A percentile compares a stretch with the other conserved stretches of the same genome.
Evolutionary conservation across 2,329 filamentous ascomycete species (phyloP).

Genomic region (Trichoderma citrinoviride): DNA sequence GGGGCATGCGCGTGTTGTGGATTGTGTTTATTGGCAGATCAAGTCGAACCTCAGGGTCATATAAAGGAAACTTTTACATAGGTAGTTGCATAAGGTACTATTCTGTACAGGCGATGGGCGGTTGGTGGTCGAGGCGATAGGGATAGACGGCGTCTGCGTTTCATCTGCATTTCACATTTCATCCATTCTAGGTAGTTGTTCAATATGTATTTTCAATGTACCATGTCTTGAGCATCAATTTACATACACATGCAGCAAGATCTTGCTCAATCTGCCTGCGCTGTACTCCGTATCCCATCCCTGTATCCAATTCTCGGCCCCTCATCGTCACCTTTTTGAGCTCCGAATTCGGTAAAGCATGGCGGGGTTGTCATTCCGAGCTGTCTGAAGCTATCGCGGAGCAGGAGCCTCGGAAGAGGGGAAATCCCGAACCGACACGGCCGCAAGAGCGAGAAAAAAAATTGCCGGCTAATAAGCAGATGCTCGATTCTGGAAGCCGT

Average conservation of each 20-base stretch:
- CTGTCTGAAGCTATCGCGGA: conserved; percentile 11
- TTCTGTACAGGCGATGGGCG: background rate
- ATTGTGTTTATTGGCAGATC: conserved; percentile 5
- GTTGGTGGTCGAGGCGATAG: background rate
- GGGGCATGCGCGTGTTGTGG: background rate
- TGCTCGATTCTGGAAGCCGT: conserved; percentile 40
- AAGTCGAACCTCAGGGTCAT: conserved; percentile 10
- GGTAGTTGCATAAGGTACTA: background rate
- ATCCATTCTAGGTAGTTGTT: too few species aligned
- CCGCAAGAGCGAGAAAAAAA: conserved; percentile 32
- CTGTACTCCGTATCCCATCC: too few species aligned
- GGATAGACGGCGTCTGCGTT: conserved; percentile 12
- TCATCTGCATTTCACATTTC: background rate
- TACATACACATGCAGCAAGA: too few species aligned
- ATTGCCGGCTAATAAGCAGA: conserved; percentile 30
- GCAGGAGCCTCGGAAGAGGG: conserved; percentile 32
- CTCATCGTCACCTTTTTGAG: background rate
- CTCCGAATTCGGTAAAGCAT: conserved; percentile 10
- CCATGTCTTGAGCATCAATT: too few species aligned
- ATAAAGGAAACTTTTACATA: background rate
- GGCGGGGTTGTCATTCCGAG: conserved; percentile 13
- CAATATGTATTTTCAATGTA: background rate
- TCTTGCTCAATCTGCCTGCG: too few species aligned
- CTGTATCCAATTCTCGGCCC: too few species aligned
- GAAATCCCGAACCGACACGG: conserved; percentile 33